Percentiles rank a stretch among this genome's conserved stretches.
These are phyloP conservation scores for Peltaster fructicola DNA, from an alignment of 2,329 filamentous ascomycete species.

Conservation along the genomic window DNA sequence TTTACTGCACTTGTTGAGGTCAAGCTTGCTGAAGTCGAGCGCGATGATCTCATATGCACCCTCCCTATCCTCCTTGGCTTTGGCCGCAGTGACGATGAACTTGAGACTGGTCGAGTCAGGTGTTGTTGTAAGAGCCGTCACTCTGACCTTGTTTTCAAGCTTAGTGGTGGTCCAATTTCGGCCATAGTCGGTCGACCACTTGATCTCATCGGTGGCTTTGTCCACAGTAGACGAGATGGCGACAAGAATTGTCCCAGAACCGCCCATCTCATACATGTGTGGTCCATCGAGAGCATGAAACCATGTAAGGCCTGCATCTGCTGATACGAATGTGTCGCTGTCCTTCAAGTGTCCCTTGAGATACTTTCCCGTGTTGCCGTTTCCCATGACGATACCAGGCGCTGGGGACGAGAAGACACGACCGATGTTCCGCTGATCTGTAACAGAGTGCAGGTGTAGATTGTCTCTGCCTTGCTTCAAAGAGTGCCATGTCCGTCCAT, in stretches of 20 bases:
- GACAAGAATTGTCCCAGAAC: constrained; percentile 75
- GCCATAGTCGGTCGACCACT: constrained; percentile 82
- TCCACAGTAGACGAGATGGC: constrained; percentile 59
- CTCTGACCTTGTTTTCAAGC: constrained; percentile 52
- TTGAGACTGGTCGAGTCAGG: constrained; percentile 86
- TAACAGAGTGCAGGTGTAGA: constrained; percentile 85
- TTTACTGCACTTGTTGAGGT: constrained; percentile 60
- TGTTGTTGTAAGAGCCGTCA: constrained; percentile 65
- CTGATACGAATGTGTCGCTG: constrained; percentile 71
- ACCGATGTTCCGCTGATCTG: constrained; percentile 63
- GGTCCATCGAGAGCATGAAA: constrained; percentile 54
- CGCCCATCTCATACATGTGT: constrained; percentile 92
- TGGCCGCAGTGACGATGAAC: constrained; percentile 57
- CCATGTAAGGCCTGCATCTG: constrained; percentile 82
- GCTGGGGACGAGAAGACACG: constrained; percentile 86
- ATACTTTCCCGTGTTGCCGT: constrained; percentile 70
- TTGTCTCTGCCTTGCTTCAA: constrained; percentile 49
- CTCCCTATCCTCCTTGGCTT: constrained; percentile 34
- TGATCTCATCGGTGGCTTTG: constrained; percentile 41
- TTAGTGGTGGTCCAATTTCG: constrained; percentile 60
- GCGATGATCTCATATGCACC: constrained; percentile 48
- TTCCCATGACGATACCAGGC: constrained; percentile 81
- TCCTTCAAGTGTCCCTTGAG: constrained; percentile 55
- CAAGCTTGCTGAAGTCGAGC: constrained; percentile 67
- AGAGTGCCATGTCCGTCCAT: constrained; percentile 67